These are phyloP conservation scores for Coemansia sp. DNA, from an alignment of 192 early-diverging fungal species.

Conservation along the genomic window DNA sequence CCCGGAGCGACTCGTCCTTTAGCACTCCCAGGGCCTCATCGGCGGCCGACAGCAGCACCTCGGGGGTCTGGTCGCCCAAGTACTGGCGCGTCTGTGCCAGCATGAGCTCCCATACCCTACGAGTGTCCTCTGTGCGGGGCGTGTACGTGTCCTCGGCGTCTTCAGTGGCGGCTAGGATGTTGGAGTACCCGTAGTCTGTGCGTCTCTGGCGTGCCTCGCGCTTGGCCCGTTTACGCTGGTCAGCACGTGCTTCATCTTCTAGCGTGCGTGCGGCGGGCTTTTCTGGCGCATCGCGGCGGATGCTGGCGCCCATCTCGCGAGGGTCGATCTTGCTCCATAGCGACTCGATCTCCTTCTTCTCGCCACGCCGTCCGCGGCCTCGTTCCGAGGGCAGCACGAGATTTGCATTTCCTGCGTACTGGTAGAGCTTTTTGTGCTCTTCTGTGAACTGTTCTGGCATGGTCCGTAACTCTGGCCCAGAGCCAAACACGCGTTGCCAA, in stretches of 20 bases:
- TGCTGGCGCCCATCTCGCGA: conserved; percentile 78
- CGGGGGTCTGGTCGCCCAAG: conserved; percentile 85
- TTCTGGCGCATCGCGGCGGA: conserved; percentile 60
- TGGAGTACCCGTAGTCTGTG: conserved; percentile 61
- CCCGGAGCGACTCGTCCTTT: conserved; percentile 78
- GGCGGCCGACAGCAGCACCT: conserved; percentile 82
- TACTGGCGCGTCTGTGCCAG: conserved; percentile 73
- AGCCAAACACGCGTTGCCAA: neutral
- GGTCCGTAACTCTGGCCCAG: neutral
- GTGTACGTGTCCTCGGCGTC: conserved; percentile 83
- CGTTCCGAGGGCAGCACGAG: conserved; percentile 91
- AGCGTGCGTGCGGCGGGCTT: conserved; percentile 51
- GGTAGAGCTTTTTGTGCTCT: conserved; percentile 55
- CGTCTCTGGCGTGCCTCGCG: conserved; percentile 21
- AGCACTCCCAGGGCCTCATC: conserved; percentile 78
- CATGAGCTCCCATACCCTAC: conserved; percentile 81
- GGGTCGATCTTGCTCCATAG: conserved; percentile 81
- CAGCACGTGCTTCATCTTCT: conserved; percentile 36
- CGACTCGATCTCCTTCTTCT: conserved; percentile 94
- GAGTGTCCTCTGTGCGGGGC: conserved; percentile 88
- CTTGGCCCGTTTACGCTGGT: conserved; percentile 9
- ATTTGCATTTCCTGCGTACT: conserved; percentile 90
- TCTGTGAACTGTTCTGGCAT: conserved; percentile 44
- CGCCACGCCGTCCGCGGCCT: conserved; percentile 67
- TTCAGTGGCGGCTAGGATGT: conserved; percentile 77